phyloP scores from a whole-genome alignment of 1,284 basidiomycete species.

The Xerocomus amazonicus region DNA sequence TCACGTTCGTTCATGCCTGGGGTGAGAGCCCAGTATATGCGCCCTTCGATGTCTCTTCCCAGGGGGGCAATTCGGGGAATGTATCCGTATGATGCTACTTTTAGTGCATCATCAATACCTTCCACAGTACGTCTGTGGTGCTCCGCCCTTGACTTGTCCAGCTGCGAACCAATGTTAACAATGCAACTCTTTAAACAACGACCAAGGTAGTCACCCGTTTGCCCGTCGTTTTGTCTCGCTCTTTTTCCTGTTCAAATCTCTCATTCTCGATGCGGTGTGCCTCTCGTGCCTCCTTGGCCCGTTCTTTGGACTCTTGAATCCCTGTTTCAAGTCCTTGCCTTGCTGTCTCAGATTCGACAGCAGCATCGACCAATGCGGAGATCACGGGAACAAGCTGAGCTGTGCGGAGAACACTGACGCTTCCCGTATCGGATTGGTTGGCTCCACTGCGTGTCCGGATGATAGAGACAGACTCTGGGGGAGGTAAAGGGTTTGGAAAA shows the following conservation, averaged over 20 bases:
- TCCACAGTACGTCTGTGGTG: slow-evolving; percentile 21
- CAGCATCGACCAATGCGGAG: slow-evolving; percentile 50
- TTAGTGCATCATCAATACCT: slow-evolving; percentile 27
- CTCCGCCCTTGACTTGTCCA: slow-evolving; percentile 25
- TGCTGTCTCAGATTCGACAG: slow-evolving; percentile 44
- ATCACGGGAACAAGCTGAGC: slow-evolving; percentile 66
- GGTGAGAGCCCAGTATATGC: slow-evolving; percentile 52
- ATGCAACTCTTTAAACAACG: neutral
- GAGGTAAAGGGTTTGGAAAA: slow-evolving; percentile 56
- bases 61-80: slow-evolving; percentile 44
- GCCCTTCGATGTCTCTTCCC: slow-evolving; percentile 50
- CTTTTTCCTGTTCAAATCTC: slow-evolving; percentile 41
- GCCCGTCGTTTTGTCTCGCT: slow-evolving; percentile 27
- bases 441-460: slow-evolving; percentile 32
- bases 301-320: slow-evolving; percentile 50
- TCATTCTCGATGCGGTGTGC: slow-evolving; percentile 44
- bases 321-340: slow-evolving; percentile 58
- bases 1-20: slow-evolving; percentile 47
- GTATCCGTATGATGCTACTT: slow-evolving; percentile 36
- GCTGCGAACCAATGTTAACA: slow-evolving; percentile 14
- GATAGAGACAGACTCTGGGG: slow-evolving; percentile 34
- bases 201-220: slow-evolving; percentile 35
- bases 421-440: slow-evolving; percentile 37
- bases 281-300: slow-evolving; percentile 47
- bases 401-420: slow-evolving; percentile 44